Percentiles rank a stretch among this genome's conserved stretches.
These are phyloP conservation scores for Cladophialophora immunda DNA, from an alignment of 2,329 filamentous ascomycete species.

Conservation along the genomic window DNA sequence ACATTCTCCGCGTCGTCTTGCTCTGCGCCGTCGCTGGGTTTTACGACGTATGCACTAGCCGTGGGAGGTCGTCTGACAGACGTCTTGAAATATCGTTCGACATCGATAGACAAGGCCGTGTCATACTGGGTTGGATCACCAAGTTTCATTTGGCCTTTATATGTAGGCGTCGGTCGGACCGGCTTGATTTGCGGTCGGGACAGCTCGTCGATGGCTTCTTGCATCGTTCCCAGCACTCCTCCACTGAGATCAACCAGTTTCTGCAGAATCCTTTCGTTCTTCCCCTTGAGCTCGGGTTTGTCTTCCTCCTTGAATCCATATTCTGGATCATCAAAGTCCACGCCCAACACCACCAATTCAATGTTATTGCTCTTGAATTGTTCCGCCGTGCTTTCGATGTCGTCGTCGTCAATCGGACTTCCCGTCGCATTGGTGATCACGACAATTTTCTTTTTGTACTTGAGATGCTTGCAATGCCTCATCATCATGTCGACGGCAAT, in stretches of 20 bases:
- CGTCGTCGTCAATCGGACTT: constrained; percentile 74
- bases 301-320: constrained; percentile 92
- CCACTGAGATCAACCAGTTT: constrained; percentile 71
- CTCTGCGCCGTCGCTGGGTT: constrained; percentile 42
- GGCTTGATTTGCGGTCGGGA: constrained; percentile 78
- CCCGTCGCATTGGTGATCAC: constrained; percentile 81
- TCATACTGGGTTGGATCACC: constrained; percentile 79
- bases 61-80: constrained; percentile 77
- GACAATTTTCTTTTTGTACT: constrained; percentile 81
- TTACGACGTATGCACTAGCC: constrained; percentile 77
- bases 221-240: constrained; percentile 82
- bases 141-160: constrained; percentile 79
- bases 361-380: constrained; percentile 75
- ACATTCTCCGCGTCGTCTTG: constrained; percentile 34
- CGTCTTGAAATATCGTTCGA: constrained; percentile 90
- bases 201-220: constrained; percentile 83
- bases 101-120: constrained; percentile 79
- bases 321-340: constrained; percentile 92
- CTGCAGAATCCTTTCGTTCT: constrained; percentile 76
- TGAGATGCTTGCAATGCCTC: constrained; percentile 79
- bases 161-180: constrained; percentile 78
- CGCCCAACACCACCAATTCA: constrained; percentile 81
- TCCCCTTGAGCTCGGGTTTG: constrained; percentile 74
- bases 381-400: constrained; percentile 58
- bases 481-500: constrained; percentile 87